phyloP scores from a whole-genome alignment of 2,329 filamentous ascomycete species.

The Aspergillus arachidicola region DNA sequence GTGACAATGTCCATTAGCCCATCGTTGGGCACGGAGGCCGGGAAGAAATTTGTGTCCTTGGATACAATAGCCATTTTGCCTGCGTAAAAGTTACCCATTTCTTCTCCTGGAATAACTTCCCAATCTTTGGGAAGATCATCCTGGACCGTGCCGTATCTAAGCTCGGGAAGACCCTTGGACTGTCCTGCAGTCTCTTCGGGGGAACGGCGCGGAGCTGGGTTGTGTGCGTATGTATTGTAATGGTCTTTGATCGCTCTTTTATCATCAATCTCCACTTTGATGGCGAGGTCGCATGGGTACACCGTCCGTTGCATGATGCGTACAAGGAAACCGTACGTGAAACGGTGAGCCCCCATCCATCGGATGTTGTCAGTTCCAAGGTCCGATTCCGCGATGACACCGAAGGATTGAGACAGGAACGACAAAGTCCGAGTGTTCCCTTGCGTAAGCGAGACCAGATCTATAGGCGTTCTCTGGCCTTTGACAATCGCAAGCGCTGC shows the following conservation, averaged over 20 bases:
- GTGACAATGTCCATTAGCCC: conserved; percentile 83
- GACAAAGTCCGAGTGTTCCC: conserved; percentile 73
- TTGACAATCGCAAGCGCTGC: conserved; percentile 87
- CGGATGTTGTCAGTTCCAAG: conserved; percentile 86
- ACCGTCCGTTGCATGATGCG: conserved; percentile 73
- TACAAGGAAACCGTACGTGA: conserved; percentile 80
- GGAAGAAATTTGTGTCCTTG: conserved; percentile 81
- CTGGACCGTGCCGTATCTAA: conserved; percentile 78
- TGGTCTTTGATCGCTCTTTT: conserved; percentile 74
- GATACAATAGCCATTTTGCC: conserved; percentile 97
- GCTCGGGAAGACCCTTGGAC: conserved; percentile 64
- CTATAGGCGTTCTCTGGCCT: conserved; percentile 78
- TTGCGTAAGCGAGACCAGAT: conserved; percentile 86
- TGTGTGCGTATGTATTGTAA: conserved; percentile 59
- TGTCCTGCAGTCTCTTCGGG: conserved; percentile 42
- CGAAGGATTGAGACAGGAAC: conserved; percentile 87
- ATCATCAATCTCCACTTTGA: conserved; percentile 78
- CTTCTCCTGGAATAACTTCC: conserved; percentile 72
- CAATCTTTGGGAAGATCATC: conserved; percentile 78
- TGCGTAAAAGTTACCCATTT: conserved; percentile 87
- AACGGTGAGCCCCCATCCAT: conserved; percentile 88
- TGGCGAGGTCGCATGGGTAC: conserved; percentile 86
- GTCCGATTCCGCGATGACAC: conserved; percentile 87
- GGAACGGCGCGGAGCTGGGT: conserved; percentile 24
- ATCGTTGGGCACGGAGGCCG: conserved; percentile 75